Conservation (phyloP, 2,329 filamentous ascomycete genomes). For the Thielaviopsis ethacetica region DNA sequence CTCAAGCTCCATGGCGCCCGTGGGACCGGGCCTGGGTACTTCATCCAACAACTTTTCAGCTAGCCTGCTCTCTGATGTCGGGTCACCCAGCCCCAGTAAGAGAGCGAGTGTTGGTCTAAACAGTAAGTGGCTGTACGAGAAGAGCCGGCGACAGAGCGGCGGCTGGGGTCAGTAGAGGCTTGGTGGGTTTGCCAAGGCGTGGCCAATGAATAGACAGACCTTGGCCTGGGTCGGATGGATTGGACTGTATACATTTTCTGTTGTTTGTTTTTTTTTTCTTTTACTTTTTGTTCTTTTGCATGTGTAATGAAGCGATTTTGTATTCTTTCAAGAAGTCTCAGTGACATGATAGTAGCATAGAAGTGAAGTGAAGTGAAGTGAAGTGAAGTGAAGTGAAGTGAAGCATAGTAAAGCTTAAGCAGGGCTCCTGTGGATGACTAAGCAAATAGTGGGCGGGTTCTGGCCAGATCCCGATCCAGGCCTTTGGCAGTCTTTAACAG, state of each 20-base stretch:
- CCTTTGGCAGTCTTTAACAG: too few relatives aligned
- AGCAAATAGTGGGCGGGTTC: too few relatives aligned
- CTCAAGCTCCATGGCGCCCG: background rate
- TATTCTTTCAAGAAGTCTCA: background rate
- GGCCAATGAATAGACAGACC: background rate
- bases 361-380: too few relatives aligned
- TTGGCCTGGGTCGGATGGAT: background rate
- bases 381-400: too few relatives aligned
- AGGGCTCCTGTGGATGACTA: too few relatives aligned
- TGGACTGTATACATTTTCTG: background rate
- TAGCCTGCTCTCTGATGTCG: conserved; percentile 39
- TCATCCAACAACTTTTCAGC: conserved; percentile 25
- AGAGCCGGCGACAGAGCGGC: conserved; percentile 42
- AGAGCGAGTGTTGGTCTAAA: conserved; percentile 63
- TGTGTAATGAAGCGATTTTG: background rate
- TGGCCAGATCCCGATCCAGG: too few relatives aligned
- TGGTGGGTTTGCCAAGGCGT: background rate
- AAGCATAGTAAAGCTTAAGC: too few relatives aligned
- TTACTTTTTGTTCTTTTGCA: background rate
- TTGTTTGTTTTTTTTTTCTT: background rate
- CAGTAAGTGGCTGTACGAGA: conserved; percentile 91
- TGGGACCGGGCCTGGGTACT: too few relatives aligned
- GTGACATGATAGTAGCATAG: too few relatives aligned
- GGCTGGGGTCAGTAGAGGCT: conserved; percentile 22
- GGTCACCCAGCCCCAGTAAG: conserved; percentile 57